Base-by-base conservation (phyloP, 2,329 filamentous ascomycete species). In the Alternaria postmessia region DNA sequence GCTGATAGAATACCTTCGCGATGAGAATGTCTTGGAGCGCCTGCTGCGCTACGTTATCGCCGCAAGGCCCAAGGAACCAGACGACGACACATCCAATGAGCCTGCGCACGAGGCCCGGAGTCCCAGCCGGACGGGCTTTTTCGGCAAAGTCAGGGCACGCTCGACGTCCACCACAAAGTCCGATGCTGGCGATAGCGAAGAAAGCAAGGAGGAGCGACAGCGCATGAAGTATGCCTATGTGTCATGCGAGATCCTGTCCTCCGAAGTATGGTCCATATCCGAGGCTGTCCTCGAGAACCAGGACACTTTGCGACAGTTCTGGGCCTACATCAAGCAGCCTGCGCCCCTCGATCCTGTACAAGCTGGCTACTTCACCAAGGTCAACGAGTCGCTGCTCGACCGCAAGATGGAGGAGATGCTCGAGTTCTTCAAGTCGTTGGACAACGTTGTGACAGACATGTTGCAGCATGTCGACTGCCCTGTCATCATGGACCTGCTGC, bases 351-450 rank as follows among this genome's bases (percentile, higher is more conserved):
- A 98, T 77, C 91, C 94, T 38, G 86, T 97, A 6, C 94, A 98
- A 80, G 94, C 95, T 18, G 94, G 94, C 74, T 99, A 99, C 78
- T 99, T 99, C 77, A 97, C 94, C 56, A 99, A 98, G 77, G 94
- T 99, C 75, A 98, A 98, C 79, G 95, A 99, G 81, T 91, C 93
- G n/a, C 82, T 99, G 20, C 90, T 99, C 57, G 95, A 98, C 78
- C 96, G 95, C 81, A 98, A 98, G 85, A 97, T 96, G 6, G 92
- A 96, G 74, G 94, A 97, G 66, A 99, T 98, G 94, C 84, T 98
- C 67, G 88, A 90, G 18, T 89, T 99, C 63, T 88, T 99, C 79
- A 96, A 93, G 77, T 90, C 88, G 2, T 81, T 97, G 49, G 91
- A 95, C 34, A 88, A 90, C 54, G 91, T 95, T 41, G 88, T 99